Percentiles rank a stretch among this genome's conserved stretches.
Evolutionary conservation across 306 rosid genomes (phyloP).

Genomic region (Ziziphus jujuba): DNA sequence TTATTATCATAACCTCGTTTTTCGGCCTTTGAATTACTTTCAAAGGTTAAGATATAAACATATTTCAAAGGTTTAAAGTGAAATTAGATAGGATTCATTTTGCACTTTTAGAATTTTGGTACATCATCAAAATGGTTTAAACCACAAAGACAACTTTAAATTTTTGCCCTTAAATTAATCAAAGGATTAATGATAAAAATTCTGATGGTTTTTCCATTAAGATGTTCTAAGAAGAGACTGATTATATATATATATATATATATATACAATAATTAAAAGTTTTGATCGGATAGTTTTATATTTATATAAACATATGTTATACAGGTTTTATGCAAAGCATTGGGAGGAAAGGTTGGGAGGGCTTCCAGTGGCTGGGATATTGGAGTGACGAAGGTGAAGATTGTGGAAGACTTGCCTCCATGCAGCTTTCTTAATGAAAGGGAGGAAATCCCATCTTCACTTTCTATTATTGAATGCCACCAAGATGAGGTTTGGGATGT

Average conservation of each 20-base stretch:
- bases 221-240: too few species aligned
- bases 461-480: constrained; percentile 57
- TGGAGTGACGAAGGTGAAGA: constrained; percentile 50
- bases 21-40: too few species aligned
- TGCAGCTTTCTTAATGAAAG: constrained; percentile 20
- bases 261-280: background rate
- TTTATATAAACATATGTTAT: background rate
- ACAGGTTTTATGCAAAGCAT: constrained; percentile 67
- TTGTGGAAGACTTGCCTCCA: constrained; percentile 35
- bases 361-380: constrained; percentile 66
- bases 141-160: too few species aligned
- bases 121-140: too few species aligned
- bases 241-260: background rate
- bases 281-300: background rate
- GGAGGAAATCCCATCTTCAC: constrained; percentile 37
- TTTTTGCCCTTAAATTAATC: too few species aligned
- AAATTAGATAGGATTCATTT: too few species aligned
- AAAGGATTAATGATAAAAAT: too few species aligned
- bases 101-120: too few species aligned
- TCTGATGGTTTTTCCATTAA: too few species aligned
- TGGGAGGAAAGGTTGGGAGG: constrained; percentile 68
- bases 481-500: constrained; percentile 72
- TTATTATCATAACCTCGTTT: too few species aligned
- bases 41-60: too few species aligned
- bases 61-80: too few species aligned